phyloP scores from a whole-genome alignment of 257 asterid genomes.

The Scutellaria minor region DNA sequence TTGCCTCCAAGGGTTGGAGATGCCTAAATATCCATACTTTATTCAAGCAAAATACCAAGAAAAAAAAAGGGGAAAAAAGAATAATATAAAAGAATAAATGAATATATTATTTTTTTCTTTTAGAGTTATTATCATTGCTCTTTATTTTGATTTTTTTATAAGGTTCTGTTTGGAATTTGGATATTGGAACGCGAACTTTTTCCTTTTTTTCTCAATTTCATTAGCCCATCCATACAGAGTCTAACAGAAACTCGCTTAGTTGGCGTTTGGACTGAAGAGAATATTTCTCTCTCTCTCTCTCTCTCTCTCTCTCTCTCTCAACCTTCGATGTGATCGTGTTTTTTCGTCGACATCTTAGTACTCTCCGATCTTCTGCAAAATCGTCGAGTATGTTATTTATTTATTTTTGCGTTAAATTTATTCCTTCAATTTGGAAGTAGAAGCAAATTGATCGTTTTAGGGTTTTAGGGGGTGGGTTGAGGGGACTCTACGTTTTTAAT shows the following conservation, averaged over 20 bases:
- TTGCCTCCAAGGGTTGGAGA: too few relatives aligned
- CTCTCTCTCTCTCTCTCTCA: constrained; percentile 23
- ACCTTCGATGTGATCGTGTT: constrained; percentile 36
- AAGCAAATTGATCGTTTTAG: constrained; percentile 35
- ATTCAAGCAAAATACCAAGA: too few relatives aligned
- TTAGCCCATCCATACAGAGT: constrained; percentile 35
- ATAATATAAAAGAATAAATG: too few relatives aligned
- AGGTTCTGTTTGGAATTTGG: neutral
- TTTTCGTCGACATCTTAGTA: constrained; percentile 34
- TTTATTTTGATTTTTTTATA: neutral
- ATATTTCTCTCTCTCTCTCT: constrained; percentile 24
- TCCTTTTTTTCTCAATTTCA: too few relatives aligned
- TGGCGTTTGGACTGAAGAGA: constrained; percentile 35
- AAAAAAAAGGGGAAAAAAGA: too few relatives aligned
- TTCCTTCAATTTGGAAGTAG: constrained; percentile 1
- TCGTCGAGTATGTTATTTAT: constrained; percentile 32
- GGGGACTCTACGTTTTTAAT: neutral
- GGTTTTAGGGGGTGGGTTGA: constrained; percentile 31
- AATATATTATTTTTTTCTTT: too few relatives aligned
- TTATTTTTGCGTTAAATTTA: neutral
- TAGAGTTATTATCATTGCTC: neutral
- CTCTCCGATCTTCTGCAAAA: constrained; percentile 39
- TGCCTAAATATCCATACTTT: too few relatives aligned
- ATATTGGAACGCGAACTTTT: neutral
- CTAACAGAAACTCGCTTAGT: constrained; percentile 30